Evolutionary conservation across 768 basidiomycete species (phyloP), one percentile per base, ranked within the genome.

Genomic region (Piloderma croceum): DNA sequence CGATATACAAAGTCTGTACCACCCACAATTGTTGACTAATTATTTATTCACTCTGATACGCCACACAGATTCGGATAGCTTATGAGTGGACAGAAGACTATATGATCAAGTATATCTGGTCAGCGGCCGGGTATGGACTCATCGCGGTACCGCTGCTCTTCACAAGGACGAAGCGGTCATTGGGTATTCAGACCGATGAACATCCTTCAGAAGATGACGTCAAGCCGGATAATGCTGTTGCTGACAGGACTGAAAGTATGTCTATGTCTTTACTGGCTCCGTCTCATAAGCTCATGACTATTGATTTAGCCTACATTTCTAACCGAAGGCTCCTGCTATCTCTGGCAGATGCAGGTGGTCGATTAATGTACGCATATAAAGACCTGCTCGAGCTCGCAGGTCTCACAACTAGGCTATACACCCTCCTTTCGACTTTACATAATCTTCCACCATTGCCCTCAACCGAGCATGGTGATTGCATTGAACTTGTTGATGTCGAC

Each of bases 61-160:
- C 12, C 32, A 4, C 25, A 21, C 45, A 89, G 85, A 88, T 90
- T 38, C 82, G 90, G 12, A 89, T 93, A 34, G 84, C 84, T 2
- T 93, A 90, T 53, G 89, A 81, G 64, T 96, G 88, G 92, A 96
- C 89, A 1, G 93, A 96, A 56, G 93, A 96, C 65, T 92, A 90
- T 50, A 85, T 96, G 15, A 91, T 96, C 70, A 96, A 96, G 60
- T 97, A 96, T 58, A 65, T 89, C 7, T 96, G 91, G 93, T 90
- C 87, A 7, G 92, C 92, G 1, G 82, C 81, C 4, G 94, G 94
- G 0, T 98, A 97, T 59, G 75, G 73, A 4, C 72, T 97, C 17
- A 97, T 98, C 54, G 88, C 91, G 6, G 82, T 97, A 1, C 94
- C 93, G 0, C 73, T 94, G 15, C 67, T 94, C 27, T 79, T 87